A percentile compares a stretch with the other conserved stretches of the same genome.
phyloP scores from a whole-genome alignment of 1,284 basidiomycete species.

The Amylostereum areolatum region DNA sequence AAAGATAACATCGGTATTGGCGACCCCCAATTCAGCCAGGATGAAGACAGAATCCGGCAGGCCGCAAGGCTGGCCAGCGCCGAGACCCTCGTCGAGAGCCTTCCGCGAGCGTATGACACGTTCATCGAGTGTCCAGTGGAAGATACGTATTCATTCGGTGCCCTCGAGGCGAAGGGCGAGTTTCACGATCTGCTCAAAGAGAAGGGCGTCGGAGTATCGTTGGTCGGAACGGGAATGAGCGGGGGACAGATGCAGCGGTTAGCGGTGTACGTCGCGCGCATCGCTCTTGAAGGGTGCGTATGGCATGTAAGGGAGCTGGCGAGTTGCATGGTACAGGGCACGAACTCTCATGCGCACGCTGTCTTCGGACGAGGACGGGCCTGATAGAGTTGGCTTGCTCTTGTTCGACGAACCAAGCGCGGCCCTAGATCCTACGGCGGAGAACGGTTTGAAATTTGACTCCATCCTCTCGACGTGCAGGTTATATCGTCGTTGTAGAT shows the following conservation, averaged over 20 bases:
- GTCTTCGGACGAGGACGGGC: constrained; percentile 33
- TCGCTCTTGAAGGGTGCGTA: neutral
- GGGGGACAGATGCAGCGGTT: constrained; percentile 75
- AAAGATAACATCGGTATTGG: constrained; percentile 69
- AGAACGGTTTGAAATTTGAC: constrained; percentile 43
- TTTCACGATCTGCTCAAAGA: constrained; percentile 15
- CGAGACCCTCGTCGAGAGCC: constrained; percentile 47
- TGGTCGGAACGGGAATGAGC: constrained; percentile 43
- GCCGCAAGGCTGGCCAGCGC: constrained; percentile 66
- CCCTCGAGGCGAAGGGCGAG: constrained; percentile 57
- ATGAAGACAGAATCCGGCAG: constrained; percentile 48
- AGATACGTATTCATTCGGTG: constrained; percentile 57
- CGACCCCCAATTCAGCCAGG: constrained; percentile 43
- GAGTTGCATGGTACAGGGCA: constrained; percentile 37
- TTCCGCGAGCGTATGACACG: constrained; percentile 62
- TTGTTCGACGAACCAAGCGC: constrained; percentile 77
- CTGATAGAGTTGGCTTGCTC: constrained; percentile 48
- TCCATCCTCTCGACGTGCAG: neutral
- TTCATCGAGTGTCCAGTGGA: constrained; percentile 62
- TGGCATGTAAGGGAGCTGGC: neutral
- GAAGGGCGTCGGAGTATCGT: too few species aligned
- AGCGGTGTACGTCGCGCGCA: constrained; percentile 47
- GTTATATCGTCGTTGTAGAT: constrained; percentile 29
- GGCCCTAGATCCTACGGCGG: constrained; percentile 66
- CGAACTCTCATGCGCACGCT: constrained; percentile 74